Base-by-base conservation (phyloP, 495 filamentous ascomycete species). In the Cenococcum geophilum region DNA sequence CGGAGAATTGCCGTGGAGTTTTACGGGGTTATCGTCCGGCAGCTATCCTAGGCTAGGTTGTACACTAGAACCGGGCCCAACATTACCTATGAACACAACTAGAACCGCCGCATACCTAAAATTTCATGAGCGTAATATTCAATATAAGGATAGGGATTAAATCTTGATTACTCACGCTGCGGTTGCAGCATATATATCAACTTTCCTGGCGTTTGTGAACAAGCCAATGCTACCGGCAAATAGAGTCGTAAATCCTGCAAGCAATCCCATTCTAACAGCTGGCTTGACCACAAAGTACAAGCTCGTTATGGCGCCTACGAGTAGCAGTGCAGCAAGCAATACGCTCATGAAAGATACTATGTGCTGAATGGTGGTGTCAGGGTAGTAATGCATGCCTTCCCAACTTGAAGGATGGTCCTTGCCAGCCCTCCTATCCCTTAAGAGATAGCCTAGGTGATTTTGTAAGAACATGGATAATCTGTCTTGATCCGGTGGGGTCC, bases 141-240 rank as follows among this genome's bases (percentile, higher is more conserved):
- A 18, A 18, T 14, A 35, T 23, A 34, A 35, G 27, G 9, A 14
- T 11, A 14, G 5, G 27, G 9, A 9, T 11, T 23, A 25, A 18
- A 32, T 52, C 5, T 25, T 16, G 14, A 22, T 21, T 8, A 63
- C 66, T 42, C 56, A 69, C 63, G 63, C 63, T 18, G 66, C 63
- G 6, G 59, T 65, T 1, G 66, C 66, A 5, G 63, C 63, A 54
- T 62, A 69, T 6, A 63, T 60, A 42, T 69, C 66, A 11, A 59
- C 62, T 20, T 37, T 56, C 23, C 63, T 47, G 35, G 66, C 59
- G 51, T 63, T 66, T 37, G 66, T 66, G 8, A 69, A 47, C 8
- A 63, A 37, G 5, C 55, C 56, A 4, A 69, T 34, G 18, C 43
- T 62, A 1, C 25, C 35, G 11, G 66, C 51, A 58, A 69, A 69